Evolutionary conservation across 2,329 filamentous ascomycete genomes (phyloP), one percentile per base, ranked within the genome.

Genomic region (Fusarium sp.): DNA sequence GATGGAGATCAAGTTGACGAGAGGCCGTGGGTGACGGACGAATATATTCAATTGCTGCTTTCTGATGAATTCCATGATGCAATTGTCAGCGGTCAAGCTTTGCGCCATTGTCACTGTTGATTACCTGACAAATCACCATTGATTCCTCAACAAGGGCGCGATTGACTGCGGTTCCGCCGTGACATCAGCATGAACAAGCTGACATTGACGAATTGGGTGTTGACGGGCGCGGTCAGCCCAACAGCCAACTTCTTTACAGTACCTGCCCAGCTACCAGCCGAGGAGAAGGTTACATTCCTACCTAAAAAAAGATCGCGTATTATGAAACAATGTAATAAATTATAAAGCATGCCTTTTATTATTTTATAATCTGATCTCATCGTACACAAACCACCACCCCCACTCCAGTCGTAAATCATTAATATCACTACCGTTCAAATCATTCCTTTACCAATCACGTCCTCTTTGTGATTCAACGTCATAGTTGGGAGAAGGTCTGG

Each of bases 381-480:
- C 35, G 14, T 36, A 36, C 35, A 31, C 29, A 71, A 29, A 22
- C 25, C 45, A 68, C 63, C 18, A 52, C 36, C 50, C 52, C 56
- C n/a, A 18, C 70, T 64, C 47, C 50, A 63, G 40, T 72, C 71
- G 59, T 73, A 33, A 69, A 42, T 76, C 71, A 74, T 74, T 68
- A 62, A 63, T 74, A 63, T 50, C 63, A 14, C 36, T 52, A 59
- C 58, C 40, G 40, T 54, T 69, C 59, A 60, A 42, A 45, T 22
- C 38, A 40, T 25, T 63, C 18, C 27, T 59, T 75, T 42, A 75
- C 75, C 81, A 81, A 65, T 79, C 76, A 22, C 74, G 66, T 62
- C 76, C 74, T 65, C 74, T 74, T 62, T 85, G 83, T 18, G 80
- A 78, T 66, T 85, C 83, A 25, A 80, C 72, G 42, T 84, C 81